Percentiles rank a stretch among this genome's conserved stretches.
Evolutionary conservation across 805 yeast genomes (phyloP).

Genomic region (Sugiyamaella boreocaroliniensis): DNA sequence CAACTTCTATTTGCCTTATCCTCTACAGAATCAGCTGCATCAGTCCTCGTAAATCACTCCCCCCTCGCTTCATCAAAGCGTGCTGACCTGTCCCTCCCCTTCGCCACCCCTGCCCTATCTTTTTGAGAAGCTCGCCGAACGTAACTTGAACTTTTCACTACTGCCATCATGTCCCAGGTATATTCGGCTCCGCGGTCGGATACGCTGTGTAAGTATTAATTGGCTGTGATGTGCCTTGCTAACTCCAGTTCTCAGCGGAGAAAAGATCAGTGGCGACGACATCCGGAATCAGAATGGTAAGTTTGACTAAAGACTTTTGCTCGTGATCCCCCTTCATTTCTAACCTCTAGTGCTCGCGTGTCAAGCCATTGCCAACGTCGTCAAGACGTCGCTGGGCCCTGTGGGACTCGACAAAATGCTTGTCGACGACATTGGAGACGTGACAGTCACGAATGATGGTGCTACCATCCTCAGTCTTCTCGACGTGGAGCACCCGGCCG

Average conservation of each 20-base stretch:
- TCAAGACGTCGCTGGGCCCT: conserved; percentile 92
- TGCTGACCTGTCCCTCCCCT: no score
- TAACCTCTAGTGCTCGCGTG: conserved; percentile 62
- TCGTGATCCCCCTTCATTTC: background rate
- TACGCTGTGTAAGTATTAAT: conserved; percentile 53
- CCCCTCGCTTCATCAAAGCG: no score
- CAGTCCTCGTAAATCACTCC: no score
- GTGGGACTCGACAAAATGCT: conserved; percentile 98
- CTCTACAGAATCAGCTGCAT: no score
- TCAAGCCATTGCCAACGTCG: conserved; percentile 73
- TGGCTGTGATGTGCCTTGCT: background rate
- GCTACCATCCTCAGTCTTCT: conserved; percentile 86
- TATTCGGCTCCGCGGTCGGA: conserved; percentile 81
- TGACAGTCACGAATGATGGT: conserved; percentile 97
- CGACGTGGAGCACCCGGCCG: conserved; percentile 99
- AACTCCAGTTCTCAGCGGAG: conserved; percentile 74
- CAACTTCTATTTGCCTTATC: no score
- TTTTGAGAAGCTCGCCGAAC: background rate
- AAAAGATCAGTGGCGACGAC: conserved; percentile 92
- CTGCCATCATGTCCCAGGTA: conserved; percentile 47
- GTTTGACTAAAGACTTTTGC: no score
- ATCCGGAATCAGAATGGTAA: conserved; percentile 83
- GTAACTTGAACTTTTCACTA: background rate
- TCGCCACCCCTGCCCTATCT: background rate
- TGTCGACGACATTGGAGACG: conserved; percentile 98